Evolutionary conservation across 73 alveolate species (phyloP), one percentile per base, ranked within the genome.

Genomic region (Diophrys appendiculata): DNA sequence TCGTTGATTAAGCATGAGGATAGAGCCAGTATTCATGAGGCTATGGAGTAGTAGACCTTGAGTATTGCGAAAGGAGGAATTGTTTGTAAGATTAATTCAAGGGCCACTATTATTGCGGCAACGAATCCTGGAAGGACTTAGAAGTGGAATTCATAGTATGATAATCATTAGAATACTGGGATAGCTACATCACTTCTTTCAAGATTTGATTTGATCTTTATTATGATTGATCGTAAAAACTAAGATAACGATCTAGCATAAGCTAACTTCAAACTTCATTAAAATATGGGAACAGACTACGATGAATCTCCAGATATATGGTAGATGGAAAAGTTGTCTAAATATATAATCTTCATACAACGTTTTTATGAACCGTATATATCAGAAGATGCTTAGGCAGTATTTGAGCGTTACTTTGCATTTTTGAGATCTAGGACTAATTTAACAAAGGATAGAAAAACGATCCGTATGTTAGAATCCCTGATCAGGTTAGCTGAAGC

Each of bases 21-120:
- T 53, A 80, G 93, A 90, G 90, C 88, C 52, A 87, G 90, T 29
- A 78, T 93, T 14, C 92, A 91, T 76, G 98, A 93, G 84, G 95
- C 95, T 22, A 91, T 93, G 92, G 98, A 93, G 64, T 68, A 91
- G 75, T 72, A 93, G 75, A 88, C 96, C 0, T 85, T 93, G 22
- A 87, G 95, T 70, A 84, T 91, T 30, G 93, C 96, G 0, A 93
- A 93, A 68, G 98, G 93, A 54, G 97, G 97, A 5, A 76, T 93
- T 22, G 83, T 88, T 25, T 83, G 96, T 80, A 93, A 92, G 70
- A 74, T 93, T 18, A 91, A 91, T 69, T 73, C 97, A 33, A 72
- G 98, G 70, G 88, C 97, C 0, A 90, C 98, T 0, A 93, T 93
- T 29, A 83, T 93, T n/a, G 98, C 97, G 24, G 97, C 97, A 24